phyloP scores from a whole-genome alignment of 1,139 yeast species.

The Eremothecium coryli region DNA sequence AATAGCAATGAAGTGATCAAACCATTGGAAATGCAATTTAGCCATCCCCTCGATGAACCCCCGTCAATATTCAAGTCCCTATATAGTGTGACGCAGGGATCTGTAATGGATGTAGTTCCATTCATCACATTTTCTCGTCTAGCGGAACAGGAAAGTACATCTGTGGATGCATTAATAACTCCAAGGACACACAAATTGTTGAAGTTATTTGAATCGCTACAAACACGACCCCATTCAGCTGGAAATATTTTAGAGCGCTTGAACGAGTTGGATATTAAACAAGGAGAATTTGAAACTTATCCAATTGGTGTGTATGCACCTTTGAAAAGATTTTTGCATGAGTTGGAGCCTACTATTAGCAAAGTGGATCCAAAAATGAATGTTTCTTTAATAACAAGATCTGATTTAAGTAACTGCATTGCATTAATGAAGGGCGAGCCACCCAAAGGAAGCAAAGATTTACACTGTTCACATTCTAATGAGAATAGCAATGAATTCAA shows the following conservation, averaged over 20 bases:
- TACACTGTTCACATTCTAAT: slow-evolving; percentile 4
- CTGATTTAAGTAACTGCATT: slow-evolving; percentile 38
- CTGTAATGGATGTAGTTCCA: slow-evolving; percentile 30
- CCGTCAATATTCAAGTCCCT: slow-evolving; percentile 28
- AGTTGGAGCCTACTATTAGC: slow-evolving; percentile 48
- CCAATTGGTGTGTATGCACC: slow-evolving; percentile 69
- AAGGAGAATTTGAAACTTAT: slow-evolving; percentile 51
- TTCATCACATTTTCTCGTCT: slow-evolving; percentile 62
- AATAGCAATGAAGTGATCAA: slow-evolving; percentile 13
- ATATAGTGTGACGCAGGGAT: slow-evolving; percentile 26
- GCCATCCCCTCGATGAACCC: slow-evolving; percentile 29
- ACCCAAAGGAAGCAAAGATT: slow-evolving; percentile 7
- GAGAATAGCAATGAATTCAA: neutral
- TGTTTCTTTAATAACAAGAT: slow-evolving; percentile 55
- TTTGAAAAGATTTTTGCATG: slow-evolving; percentile 48
- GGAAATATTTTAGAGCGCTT: slow-evolving; percentile 50
- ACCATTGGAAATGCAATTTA: slow-evolving; percentile 11
- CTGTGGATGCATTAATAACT: slow-evolving; percentile 48
- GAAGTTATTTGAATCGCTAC: slow-evolving; percentile 53
- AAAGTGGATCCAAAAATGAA: slow-evolving; percentile 43
- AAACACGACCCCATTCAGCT: slow-evolving; percentile 44
- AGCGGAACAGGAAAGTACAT: slow-evolving; percentile 50
- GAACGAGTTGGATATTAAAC: slow-evolving; percentile 45
- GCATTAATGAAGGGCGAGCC: slow-evolving; percentile 4
- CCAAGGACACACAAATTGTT: slow-evolving; percentile 56